Evolutionary conservation across 371 early-diverging fungal species (phyloP), one percentile per base, ranked within the genome.

Genomic region (Saksenaea vasiformis): DNA sequence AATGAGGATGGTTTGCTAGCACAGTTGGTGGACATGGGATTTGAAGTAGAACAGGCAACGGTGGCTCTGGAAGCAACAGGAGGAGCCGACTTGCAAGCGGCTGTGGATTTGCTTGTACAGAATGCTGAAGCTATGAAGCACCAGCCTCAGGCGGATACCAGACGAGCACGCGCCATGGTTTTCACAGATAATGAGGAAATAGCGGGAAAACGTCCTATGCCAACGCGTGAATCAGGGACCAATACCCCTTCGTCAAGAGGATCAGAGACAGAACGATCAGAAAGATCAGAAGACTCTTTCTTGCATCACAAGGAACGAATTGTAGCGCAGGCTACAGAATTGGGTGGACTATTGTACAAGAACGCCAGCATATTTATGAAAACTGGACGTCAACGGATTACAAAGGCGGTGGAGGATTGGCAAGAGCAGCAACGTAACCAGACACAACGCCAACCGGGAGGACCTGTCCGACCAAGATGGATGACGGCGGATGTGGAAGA

Each of bases 1-100:
- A 38, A 69, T 19, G 51, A 74, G 44, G 70, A 58, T 8, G 38
- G 66, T 60, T 69, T 89, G 56, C 71, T 90, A 28, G 90, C 91
- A 1, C 87, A 89, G 69, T 78, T 94, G 54, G 80, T 88, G 14
- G 87, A 87, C 31, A 90, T 91, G 89, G 94, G 94, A 0, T 95
- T 93, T 69, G 76, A 82, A 17, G 70, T 75, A 1, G 85, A 87
- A 17, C 79, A 78, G 56, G 87, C 92, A 0, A 75, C 65, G 27
- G 66, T 80, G 8, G 94, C 94, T 7, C 72, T 94, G 27, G 84
- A 81, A 31, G 86, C 87, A 31, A 80, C 89, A 2, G 79, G 69
- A 51, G 79, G 83, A 0, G 75, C 69, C 0, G 86, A 90, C 60
- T 76, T 93, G 3, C 80, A 84, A 41, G 71, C 74, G 5, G 93